Evolutionary conservation across 169 alveolate species (phyloP), one percentile per base, ranked within the genome.

Genomic region (Babesia divergens): DNA sequence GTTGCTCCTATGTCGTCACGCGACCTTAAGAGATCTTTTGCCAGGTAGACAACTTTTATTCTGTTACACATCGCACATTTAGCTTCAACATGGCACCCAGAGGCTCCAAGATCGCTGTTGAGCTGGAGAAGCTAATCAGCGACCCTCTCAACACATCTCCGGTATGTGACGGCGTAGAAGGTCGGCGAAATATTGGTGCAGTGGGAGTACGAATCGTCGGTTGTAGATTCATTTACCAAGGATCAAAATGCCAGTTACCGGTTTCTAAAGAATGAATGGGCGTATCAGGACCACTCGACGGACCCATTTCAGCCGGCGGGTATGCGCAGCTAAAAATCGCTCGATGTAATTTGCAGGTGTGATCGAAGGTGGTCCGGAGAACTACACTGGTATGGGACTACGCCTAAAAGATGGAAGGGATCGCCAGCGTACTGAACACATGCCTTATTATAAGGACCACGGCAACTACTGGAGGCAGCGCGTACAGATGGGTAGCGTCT

Each of bases 371-470:
- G 93, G 93, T 11, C 42, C 79, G 26, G 84, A 79, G 38, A 88
- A 88, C 62, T 88, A 88, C 67, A 84, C 83, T 42, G 93, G 93
- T 3, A 84, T 74, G 74, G 93, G 93, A 3, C 75, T 88, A n/a
- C 53, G 52, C 34, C 38, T 88, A 44, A 79, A 68, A 26, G 80
- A 67, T 42, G 93, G 93, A 8, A 38, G 53, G 53, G 93, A 88
- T 51, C 64, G 93, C 44, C 91, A 70, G 34, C 76, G 93, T 28
- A 82, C 87, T 40, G 83, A 81, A 50, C 50, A 56, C 51, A 47
- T 80, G 40, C 91, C 91, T 31, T 88, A 88, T 46, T 53, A 74
- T 52, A 37, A 50, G 74, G 93, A 88, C 47, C 93, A 88, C 68
- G 93, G 93, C 8, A 76, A 55, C 11, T 43, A 49, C 20, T 88